These are phyloP conservation scores for Leccinum subfulvum DNA, from an alignment of 1,284 basidiomycete genomes.

Conservation along the genomic window DNA sequence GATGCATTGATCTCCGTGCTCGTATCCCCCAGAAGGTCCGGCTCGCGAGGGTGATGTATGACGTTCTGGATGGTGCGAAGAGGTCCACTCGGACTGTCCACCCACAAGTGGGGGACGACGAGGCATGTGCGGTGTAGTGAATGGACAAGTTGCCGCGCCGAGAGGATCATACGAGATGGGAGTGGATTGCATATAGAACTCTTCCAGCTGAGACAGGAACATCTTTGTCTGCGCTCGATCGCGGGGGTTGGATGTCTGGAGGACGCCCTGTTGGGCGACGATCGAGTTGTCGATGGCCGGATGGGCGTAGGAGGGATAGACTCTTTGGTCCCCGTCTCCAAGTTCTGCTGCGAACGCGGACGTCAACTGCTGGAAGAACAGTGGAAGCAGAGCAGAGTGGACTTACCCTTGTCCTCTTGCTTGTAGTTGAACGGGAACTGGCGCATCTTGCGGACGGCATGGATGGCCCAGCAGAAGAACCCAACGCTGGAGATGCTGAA, in stretches of 20 bases:
- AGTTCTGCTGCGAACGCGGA: constrained; percentile 1
- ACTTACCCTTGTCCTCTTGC: constrained; percentile 1
- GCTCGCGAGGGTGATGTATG: not conserved
- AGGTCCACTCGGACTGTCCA: not conserved
- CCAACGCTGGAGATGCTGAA: constrained; percentile 21
- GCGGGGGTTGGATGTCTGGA: not conserved
- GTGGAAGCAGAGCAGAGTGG: not conserved
- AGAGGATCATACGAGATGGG: not conserved
- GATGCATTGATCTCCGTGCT: not conserved
- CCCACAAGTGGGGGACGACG: constrained; percentile 7
- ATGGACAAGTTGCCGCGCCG: not conserved
- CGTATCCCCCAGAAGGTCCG: not conserved
- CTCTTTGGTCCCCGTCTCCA: not conserved
- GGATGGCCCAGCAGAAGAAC: constrained; percentile 22
- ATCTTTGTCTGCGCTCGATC: constrained; percentile 10
- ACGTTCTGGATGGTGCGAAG: not conserved
- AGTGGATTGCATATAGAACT: not conserved
- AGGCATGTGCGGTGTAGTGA: not conserved
- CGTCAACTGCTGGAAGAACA: not conserved
- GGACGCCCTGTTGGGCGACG: constrained; percentile 4
- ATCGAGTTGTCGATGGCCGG: constrained; percentile 6
- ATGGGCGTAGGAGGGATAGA: constrained; percentile 5
- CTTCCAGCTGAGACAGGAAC: not conserved
- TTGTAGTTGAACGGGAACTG: constrained; percentile 16
- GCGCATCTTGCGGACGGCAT: constrained; percentile 24